Base-by-base conservation (phyloP, 106 monocot species). In the Narthecium ossifragum region DNA sequence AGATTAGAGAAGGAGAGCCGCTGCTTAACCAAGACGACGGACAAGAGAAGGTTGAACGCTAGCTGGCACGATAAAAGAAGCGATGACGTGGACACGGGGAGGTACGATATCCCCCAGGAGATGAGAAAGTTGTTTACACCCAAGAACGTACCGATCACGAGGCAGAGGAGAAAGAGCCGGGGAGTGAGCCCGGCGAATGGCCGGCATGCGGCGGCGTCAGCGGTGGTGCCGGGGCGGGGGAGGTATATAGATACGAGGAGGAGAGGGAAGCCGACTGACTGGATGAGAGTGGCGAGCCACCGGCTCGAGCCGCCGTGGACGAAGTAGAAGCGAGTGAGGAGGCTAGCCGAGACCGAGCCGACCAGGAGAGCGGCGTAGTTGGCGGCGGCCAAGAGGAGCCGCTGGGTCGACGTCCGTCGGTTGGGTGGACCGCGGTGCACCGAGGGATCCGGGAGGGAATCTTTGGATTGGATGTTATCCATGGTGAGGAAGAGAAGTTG, bases 321-420 rank as follows among this genome's bases (percentile, higher is more conserved):
- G 68, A 83, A 88, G 73, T 88, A 88, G 76, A 76, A 83, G 4
- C 88, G 68, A 6, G 83, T 64, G 51, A 88, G 76, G 54, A 88
- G 73, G 56, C 63, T 76, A 29, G 83, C 66, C n/a, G 88, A 59
- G 30, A 83, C 31, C 15, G 88, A 80, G 37, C 88, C 88, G 10
- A 70, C 43, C 22, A 88, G 46, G 43, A 88, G 72, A 0, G 63
- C 26, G 10, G 28, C 31, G 64, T 80, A 88, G 67, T 76, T 88
- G 9, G 56, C 37, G 9, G 56, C 37, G 15, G 46, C 48, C 27
- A 80, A 32, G 34, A 78, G 60, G 23, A 70, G 13, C 60, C 48
- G 49, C 21, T 63, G 34, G 46, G 37, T 11, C 15, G 22, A 20
- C 15, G 13, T 7, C 46, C 49, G 34, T 21, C 39, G 12, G n/a